Base-by-base conservation (phyloP, 495 filamentous ascomycete genomes). In the Trichoderma orchidacearum region DNA sequence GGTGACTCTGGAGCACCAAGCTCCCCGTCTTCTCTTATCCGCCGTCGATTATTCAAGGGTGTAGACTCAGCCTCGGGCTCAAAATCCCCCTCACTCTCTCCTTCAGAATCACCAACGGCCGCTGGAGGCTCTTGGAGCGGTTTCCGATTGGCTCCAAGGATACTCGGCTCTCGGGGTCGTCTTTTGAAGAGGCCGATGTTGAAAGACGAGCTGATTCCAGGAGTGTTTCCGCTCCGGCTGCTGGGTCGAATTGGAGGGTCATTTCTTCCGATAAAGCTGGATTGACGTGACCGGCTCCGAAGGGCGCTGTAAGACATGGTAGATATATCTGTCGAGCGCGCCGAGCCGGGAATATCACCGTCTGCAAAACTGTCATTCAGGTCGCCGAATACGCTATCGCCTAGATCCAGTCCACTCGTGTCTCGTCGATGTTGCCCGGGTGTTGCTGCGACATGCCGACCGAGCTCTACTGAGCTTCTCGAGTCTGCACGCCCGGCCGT, bases 11-110 rank as follows among this genome's bases (percentile, higher is more conserved):
- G 60, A 5, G 34, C 36, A n/a, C 51, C 27, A 18, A 48, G 48
- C 9, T 56, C 29, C 48, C 18, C 17, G 61, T 58, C 8, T 60
- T 56, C 31, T 56, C 58, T 5, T 68, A 70, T 23, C 60, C 56
- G 69, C 64, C 62, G 72, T 71, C 41, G 65, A 64, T 52, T 59
- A 63, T 23, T 66, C 62, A 6, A 71, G 51, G 74, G 73, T 4
- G 74, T 75, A 27, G 71, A 73, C 59, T 73, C 71, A 23, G 64
- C 74, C 30, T 77, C 73, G 15, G 73, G 73, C 1, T 65, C 72
- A n/a, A 71, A 71, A n/a, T 65, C 63, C 0, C 63, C 67, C 23
- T 71, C 71, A n/a, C 62, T 58, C 0, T 64, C 60, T 7, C 60
- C 55, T 0, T 65, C 58, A 52, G 30, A 30, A 27, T 59, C 59